These are phyloP conservation scores for Cicer chorassanicum DNA, from an alignment of 306 rosid species.

Conservation along the genomic window DNA sequence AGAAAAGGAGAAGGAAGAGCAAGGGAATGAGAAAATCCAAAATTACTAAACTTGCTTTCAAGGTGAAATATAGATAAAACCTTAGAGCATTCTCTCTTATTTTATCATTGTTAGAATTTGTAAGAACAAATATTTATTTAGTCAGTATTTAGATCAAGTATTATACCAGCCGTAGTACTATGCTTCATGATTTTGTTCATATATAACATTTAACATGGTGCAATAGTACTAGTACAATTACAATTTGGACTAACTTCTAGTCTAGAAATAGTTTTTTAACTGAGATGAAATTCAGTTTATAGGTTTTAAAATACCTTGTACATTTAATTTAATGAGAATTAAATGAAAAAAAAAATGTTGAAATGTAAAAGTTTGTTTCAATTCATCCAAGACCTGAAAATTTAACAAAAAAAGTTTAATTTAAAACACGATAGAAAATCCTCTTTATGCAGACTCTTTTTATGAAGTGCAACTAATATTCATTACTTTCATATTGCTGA, in stretches of 20 bases:
- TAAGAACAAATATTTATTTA: not conserved
- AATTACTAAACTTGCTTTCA: not conserved
- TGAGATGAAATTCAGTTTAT: too few species aligned
- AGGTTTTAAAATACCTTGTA: not conserved
- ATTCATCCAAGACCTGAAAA: too few species aligned
- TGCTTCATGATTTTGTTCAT: not conserved
- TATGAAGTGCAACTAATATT: too few species aligned
- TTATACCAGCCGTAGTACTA: not conserved
- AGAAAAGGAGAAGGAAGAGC: not conserved
- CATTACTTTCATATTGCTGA: too few species aligned
- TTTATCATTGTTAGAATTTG: not conserved
- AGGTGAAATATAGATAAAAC: not conserved
- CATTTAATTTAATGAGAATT: not conserved
- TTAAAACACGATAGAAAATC: too few species aligned
- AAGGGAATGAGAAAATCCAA: slow-evolving; percentile 19
- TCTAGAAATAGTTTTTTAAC: too few species aligned
- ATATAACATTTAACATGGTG: not conserved
- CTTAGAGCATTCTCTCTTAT: not conserved
- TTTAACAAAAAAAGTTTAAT: too few species aligned
- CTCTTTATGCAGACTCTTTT: too few species aligned
- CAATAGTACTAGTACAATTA: not conserved
- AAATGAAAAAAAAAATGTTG: too few species aligned
- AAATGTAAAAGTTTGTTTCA: too few species aligned
- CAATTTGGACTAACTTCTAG: too few species aligned
- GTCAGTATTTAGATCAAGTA: slow-evolving; percentile 27